Conservation (phyloP, 1,139 yeast species). For the Zygosaccharomyces pseudobailii region DNA sequence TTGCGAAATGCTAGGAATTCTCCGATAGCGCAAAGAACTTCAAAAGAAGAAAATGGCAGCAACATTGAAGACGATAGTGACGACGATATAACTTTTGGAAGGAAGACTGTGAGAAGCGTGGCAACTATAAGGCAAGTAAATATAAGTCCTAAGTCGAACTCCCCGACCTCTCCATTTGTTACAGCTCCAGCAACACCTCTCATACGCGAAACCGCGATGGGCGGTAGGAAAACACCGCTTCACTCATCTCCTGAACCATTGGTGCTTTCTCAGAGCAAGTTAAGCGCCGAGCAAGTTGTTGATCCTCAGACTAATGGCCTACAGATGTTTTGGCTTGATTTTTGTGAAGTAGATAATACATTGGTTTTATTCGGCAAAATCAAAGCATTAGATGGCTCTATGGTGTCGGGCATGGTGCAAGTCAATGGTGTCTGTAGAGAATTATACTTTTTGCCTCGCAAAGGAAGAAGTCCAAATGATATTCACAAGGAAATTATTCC, state of each 20-base stretch:
- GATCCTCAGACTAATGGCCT: slow-evolving; percentile 45
- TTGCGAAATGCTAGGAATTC: too few relatives aligned
- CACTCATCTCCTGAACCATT: slow-evolving; percentile 26
- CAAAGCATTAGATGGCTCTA: slow-evolving; percentile 48
- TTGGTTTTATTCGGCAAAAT: slow-evolving; percentile 83
- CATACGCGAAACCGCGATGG: slow-evolving; percentile 13
- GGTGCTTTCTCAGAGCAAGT: slow-evolving; percentile 38
- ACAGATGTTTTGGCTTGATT: slow-evolving; percentile 88
- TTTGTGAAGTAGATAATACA: slow-evolving; percentile 66
- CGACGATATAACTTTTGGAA: slow-evolving; percentile 51
- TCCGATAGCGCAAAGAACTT: neutral
- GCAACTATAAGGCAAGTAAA: slow-evolving; percentile 35
- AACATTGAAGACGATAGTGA: slow-evolving; percentile 38
- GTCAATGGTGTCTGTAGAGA: slow-evolving; percentile 67
- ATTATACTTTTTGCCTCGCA: slow-evolving; percentile 72
- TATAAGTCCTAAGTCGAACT: slow-evolving; percentile 30
- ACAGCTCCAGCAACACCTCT: slow-evolving; percentile 34
- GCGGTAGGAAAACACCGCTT: slow-evolving; percentile 16
- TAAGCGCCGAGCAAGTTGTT: slow-evolving; percentile 44
- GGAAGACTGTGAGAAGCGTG: slow-evolving; percentile 35
- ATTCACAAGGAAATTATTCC: slow-evolving; percentile 76
- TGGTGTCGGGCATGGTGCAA: slow-evolving; percentile 76
- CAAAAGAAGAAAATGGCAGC: slow-evolving; percentile 11
- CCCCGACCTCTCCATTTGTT: slow-evolving; percentile 34
- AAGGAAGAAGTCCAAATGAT: slow-evolving; percentile 50